phyloP scores from a whole-genome alignment of 1,139 yeast genomes.

The Kazachstania sp. region DNA sequence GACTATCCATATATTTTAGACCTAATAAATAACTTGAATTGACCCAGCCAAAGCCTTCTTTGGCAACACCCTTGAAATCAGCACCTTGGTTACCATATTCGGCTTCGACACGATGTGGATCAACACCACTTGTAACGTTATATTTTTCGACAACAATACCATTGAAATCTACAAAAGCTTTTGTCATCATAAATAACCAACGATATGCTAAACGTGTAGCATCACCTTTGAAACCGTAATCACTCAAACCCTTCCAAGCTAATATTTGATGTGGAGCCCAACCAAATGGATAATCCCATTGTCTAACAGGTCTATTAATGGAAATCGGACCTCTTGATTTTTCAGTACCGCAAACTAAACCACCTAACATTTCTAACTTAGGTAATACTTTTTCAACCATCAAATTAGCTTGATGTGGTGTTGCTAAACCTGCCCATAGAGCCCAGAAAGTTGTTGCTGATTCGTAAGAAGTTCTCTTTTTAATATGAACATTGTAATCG shows the following conservation, averaged over 20 bases:
- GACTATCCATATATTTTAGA: constrained; percentile 55
- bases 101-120: constrained; percentile 89
- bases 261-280: constrained; percentile 99
- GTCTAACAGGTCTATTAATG: constrained; percentile 71
- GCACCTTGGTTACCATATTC: constrained; percentile 97
- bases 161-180: constrained; percentile 86
- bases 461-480: constrained; percentile 58
- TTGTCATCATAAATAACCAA: constrained; percentile 85
- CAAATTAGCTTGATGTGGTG: constrained; percentile 61
- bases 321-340: constrained; percentile 67
- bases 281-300: constrained; percentile 97
- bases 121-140: constrained; percentile 73
- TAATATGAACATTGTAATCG: constrained; percentile 66
- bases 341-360: constrained; percentile 79
- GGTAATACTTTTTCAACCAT: constrained; percentile 55
- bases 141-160: constrained; percentile 96
- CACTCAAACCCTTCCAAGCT: constrained; percentile 79
- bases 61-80: constrained; percentile 86
- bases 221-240: constrained; percentile 61
- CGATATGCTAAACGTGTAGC: constrained; percentile 72
- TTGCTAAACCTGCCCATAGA: constrained; percentile 74
- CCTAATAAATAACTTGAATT: constrained; percentile 81
- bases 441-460: constrained; percentile 93
- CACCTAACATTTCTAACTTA: constrained; percentile 79
- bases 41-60: constrained; percentile 97